Base-by-base conservation (phyloP, 768 basidiomycete species). In the Podaxis pistillaris region DNA sequence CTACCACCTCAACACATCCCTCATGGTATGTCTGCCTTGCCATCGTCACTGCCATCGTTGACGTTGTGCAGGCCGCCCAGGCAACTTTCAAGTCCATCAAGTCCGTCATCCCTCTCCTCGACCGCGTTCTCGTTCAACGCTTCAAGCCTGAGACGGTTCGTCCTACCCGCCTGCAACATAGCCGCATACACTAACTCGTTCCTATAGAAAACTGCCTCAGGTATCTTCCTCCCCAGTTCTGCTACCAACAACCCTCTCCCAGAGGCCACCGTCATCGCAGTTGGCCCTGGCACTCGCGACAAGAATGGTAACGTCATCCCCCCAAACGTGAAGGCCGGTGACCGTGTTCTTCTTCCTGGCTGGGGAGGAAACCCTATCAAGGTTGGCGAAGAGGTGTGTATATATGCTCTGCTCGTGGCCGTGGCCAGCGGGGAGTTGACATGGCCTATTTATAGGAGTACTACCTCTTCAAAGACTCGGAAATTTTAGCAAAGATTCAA, bases 351-450 rank as follows among this genome's bases (percentile, higher is more conserved):
- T 56, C 80, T 99, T 3, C 96, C 97, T 12, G 93, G 93, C 4
- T 99, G 96, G 93, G 97, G 97, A 57, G 97, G 97, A 11, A 95
- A 88, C 71, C 74, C 92, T 15, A 94, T 99, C 76, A 99, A 99
- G 79, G 86, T 98, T 53, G 96, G 95, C 44, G 97, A 98, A 26
- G 96, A 98, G 74, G 96, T 94, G 70, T 63, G 90, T 83, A 11
- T 26, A 57, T 40, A 22, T 56, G 41, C 50, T 51, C 37, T 60
- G 28, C 28, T 30, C 28, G 28, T 30, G 52, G 56, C 17, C 46
- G 8, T 4, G 58, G 33, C 22, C 58, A 0, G 11, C 28, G 51
- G 11, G 46, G 57, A 51, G n/a, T 36, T 54, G 26, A 44, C 49
- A 28, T 26, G 6, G 2, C 22, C 64, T 64, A 52, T 33, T 19